Conservation (phyloP, 148 eudicot genomes). For the Camellia sinensis region DNA sequence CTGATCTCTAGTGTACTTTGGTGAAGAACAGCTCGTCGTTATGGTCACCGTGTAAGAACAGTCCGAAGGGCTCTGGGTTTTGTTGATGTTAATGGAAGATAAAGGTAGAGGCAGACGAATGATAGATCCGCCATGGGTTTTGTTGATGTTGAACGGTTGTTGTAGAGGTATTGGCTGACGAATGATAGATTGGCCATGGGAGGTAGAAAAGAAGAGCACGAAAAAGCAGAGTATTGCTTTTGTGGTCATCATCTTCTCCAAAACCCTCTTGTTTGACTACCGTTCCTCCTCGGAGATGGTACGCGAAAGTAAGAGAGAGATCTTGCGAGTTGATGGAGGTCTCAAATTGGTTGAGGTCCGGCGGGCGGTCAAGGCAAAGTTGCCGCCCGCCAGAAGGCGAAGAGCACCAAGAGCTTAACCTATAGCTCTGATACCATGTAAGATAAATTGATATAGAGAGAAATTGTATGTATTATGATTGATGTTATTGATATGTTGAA, state of each 20-base stretch:
- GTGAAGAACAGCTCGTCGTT: slow-evolving; percentile 45
- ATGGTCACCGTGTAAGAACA: slow-evolving; percentile 46
- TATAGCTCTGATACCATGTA: no score
- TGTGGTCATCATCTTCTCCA: slow-evolving; percentile 17
- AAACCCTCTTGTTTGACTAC: background rate
- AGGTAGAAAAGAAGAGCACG: slow-evolving; percentile 10
- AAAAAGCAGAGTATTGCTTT: slow-evolving; percentile 9
- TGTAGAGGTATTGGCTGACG: slow-evolving; percentile 18
- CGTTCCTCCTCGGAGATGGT: background rate
- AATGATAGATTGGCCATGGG: slow-evolving; percentile 25
- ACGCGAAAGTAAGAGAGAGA: no score
- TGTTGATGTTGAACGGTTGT: slow-evolving; percentile 32
- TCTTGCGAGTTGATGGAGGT: no score
- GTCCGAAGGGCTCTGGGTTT: slow-evolving; percentile 28
- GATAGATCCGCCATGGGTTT: no score
- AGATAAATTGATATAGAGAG: no score
- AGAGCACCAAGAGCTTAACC: no score
- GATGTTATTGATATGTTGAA: no score
- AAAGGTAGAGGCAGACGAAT: no score
- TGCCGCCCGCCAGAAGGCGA: no score
- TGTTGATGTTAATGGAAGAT: background rate
- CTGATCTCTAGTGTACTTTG: slow-evolving; percentile 42
- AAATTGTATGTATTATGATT: no score
- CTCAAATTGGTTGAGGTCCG: no score
- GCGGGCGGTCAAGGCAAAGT: no score